Conservation (phyloP, 306 rosid species). For the Glycyrrhiza uralensis region DNA sequence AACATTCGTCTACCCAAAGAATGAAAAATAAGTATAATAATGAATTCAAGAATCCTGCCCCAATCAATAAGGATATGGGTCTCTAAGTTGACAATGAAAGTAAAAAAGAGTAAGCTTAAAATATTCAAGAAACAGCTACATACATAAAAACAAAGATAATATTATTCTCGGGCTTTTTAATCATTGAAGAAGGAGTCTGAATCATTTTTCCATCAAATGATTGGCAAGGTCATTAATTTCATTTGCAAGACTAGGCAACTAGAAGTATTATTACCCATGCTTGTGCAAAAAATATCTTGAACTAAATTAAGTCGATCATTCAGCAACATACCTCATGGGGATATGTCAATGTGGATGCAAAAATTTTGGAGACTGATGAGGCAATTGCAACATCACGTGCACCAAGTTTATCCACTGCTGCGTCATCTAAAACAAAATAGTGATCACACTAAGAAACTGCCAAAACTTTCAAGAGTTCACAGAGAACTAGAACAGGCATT, state of each 20-base stretch:
- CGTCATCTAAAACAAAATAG: conserved; percentile 42
- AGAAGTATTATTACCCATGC: background rate
- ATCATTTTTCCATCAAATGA: background rate
- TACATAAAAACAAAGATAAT: background rate
- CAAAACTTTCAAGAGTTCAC: background rate
- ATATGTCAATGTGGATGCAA: conserved; percentile 86
- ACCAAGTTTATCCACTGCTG: conserved; percentile 61
- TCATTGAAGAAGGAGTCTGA: background rate
- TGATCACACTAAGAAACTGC: conserved; percentile 9
- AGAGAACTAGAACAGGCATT: conserved; percentile 2
- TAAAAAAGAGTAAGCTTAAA: background rate
- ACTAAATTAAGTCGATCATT: conserved; percentile 19
- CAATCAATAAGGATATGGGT: background rate
- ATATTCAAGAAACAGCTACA: background rate
- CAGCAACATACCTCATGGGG: conserved; percentile 74
- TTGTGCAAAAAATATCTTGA: conserved; percentile 2
- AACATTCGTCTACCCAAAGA: background rate
- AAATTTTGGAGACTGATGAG: conserved; percentile 79
- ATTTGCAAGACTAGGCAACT: background rate
- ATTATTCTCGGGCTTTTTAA: background rate
- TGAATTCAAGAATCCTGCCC: background rate
- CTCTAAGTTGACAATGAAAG: background rate
- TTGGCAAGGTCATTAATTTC: conserved; percentile 7
- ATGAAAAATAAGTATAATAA: background rate
- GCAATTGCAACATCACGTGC: conserved; percentile 88